A percentile compares a stretch with the other conserved stretches of the same genome.
These are phyloP conservation scores for Pestalotiopsis sp. DNA, from an alignment of 2,329 filamentous ascomycete genomes.

Conservation along the genomic window DNA sequence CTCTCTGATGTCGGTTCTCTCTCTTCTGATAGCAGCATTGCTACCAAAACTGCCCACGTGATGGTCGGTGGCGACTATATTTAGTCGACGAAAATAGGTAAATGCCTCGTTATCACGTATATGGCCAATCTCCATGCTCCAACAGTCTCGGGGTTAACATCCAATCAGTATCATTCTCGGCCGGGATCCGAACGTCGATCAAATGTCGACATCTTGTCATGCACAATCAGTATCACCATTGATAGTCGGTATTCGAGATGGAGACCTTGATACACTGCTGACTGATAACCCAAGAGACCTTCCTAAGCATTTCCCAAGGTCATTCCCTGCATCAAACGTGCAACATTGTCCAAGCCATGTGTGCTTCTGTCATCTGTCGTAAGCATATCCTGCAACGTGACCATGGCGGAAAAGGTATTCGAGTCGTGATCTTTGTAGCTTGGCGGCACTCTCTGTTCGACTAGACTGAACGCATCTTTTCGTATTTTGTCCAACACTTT, in stretches of 20 bases:
- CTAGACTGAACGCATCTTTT: slow-evolving; percentile 4
- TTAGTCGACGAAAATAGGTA: neutral
- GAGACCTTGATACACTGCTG: neutral
- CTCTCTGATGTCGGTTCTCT: neutral
- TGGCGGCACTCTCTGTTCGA: neutral
- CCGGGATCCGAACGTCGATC: too few relatives aligned
- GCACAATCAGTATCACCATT: too few relatives aligned
- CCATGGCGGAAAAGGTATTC: neutral
- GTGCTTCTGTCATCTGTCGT: neutral
- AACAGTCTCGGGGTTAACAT: too few relatives aligned
- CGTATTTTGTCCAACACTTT: slow-evolving; percentile 10
- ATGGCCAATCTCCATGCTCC: neutral
- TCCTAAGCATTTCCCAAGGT: neutral
- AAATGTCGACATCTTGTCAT: too few relatives aligned
- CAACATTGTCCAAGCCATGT: neutral
- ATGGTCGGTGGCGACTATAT: neutral
- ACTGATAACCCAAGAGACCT: neutral
- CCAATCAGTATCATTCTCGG: too few relatives aligned
- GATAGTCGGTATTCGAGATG: neutral
- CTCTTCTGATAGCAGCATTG: neutral
- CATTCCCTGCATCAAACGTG: neutral
- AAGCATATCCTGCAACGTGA: neutral
- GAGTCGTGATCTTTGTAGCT: slow-evolving; percentile 1
- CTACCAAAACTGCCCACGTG: neutral
- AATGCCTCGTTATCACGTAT: neutral